Percentiles rank a stretch among this genome's conserved stretches.
Conservation (phyloP, 768 basidiomycete species). For the Rhodotorula toruloides region DNA sequence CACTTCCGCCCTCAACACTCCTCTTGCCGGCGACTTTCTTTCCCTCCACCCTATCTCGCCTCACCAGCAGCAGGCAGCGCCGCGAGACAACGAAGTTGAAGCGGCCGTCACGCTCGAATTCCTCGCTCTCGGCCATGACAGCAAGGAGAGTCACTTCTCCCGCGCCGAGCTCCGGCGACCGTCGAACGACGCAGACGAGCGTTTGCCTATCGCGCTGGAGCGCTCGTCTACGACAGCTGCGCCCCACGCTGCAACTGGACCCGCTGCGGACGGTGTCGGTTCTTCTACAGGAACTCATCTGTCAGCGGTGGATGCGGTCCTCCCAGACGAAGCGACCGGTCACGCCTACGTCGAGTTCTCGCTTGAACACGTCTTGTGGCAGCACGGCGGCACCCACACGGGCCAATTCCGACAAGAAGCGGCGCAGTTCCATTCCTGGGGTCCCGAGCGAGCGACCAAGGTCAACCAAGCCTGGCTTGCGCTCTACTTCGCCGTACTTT, state of each 20-base stretch:
- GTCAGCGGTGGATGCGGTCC: too few relatives aligned
- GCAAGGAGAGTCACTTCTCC: slow-evolving; percentile 32
- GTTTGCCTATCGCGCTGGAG: not conserved
- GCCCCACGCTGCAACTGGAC: too few relatives aligned
- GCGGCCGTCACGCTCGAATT: slow-evolving; percentile 37
- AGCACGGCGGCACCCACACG: slow-evolving; percentile 21
- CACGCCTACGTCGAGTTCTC: slow-evolving; percentile 21
- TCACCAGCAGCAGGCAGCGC: not conserved
- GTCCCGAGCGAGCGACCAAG: not conserved
- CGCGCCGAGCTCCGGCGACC: slow-evolving; percentile 26
- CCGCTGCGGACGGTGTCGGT: too few relatives aligned
- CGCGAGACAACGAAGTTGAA: slow-evolving; percentile 29
- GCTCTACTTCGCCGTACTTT: slow-evolving; percentile 28
- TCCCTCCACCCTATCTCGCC: not conserved
- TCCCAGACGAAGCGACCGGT: slow-evolving; percentile 4
- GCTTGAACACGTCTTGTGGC: slow-evolving; percentile 31
- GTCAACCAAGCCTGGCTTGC: slow-evolving; percentile 35
- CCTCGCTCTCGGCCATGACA: slow-evolving; percentile 37
- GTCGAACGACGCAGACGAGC: slow-evolving; percentile 4
- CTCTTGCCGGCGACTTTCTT: not conserved
- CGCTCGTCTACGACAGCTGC: too few relatives aligned
- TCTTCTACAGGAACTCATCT: too few relatives aligned
- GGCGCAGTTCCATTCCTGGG: slow-evolving; percentile 28
- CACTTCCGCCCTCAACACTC: not conserved
- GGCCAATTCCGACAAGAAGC: slow-evolving; percentile 20